These are phyloP conservation scores for Saccharomyces pastorianus DNA, from an alignment of 1,139 yeast genomes.

Conservation along the genomic window DNA sequence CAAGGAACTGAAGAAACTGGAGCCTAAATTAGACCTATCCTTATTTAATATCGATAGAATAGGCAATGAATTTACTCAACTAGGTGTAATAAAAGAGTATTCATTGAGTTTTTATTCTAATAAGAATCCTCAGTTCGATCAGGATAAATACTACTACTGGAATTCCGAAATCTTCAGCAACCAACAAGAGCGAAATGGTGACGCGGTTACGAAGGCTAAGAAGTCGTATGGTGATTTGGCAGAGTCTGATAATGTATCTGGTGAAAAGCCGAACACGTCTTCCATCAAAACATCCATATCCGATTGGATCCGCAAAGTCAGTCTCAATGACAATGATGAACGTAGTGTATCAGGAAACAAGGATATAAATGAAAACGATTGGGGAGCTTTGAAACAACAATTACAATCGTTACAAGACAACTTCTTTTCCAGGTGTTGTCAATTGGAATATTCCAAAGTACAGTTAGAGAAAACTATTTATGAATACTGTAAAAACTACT, in stretches of 20 bases:
- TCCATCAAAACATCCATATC: conserved; percentile 3
- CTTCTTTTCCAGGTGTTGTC: conserved; percentile 8
- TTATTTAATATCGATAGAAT: conserved; percentile 17
- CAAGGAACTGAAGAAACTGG: conserved; percentile 9
- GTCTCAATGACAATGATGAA: neutral
- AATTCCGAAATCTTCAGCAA: neutral
- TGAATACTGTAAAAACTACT: conserved; percentile 6
- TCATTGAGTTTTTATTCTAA: neutral
- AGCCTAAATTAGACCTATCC: conserved; percentile 15
- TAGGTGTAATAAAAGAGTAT: conserved; percentile 12
- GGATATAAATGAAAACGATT: neutral
- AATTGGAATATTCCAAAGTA: conserved; percentile 14
- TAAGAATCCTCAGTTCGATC: conserved; percentile 4
- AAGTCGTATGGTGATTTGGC: conserved; percentile 4
- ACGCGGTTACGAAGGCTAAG: neutral
- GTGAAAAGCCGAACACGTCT: neutral
- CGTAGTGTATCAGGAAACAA: neutral
- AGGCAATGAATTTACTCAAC: conserved; percentile 16
- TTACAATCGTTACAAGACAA: conserved; percentile 3
- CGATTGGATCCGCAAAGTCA: conserved; percentile 7
- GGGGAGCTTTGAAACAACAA: conserved; percentile 1
- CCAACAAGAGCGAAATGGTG: neutral
- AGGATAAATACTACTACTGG: conserved; percentile 11
- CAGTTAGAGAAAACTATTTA: conserved; percentile 14
- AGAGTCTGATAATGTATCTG: neutral